Percentiles rank a stretch among this genome's conserved stretches.
Evolutionary conservation across 495 filamentous ascomycete species (phyloP).

Genomic region (Parathielavia hyrcaniae): DNA sequence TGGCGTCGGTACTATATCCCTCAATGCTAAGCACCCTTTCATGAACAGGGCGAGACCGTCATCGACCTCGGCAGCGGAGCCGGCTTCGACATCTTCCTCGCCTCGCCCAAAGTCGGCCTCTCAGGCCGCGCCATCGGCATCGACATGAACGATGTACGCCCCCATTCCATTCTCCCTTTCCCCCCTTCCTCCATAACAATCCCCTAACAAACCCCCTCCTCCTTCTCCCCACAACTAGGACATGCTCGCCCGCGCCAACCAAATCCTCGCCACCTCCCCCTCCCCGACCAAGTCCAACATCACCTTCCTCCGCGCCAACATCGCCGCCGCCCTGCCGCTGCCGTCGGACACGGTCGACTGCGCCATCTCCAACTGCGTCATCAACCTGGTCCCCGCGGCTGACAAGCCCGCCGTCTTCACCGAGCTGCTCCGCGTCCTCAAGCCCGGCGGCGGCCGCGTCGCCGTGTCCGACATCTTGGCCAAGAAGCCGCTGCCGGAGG

Average conservation of each 20-base stretch:
- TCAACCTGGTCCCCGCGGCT: constrained; percentile 56
- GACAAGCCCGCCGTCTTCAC: constrained; percentile 54
- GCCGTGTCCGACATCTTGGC: constrained; percentile 62
- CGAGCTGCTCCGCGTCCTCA: constrained; percentile 58
- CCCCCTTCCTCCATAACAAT: no score
- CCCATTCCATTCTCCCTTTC: not conserved
- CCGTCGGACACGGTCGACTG: constrained; percentile 44
- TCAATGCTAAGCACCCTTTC: constrained; percentile 13
- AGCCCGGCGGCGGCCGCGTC: constrained; percentile 55
- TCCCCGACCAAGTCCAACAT: not conserved
- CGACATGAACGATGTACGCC: constrained; percentile 57
- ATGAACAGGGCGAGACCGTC: constrained; percentile 50
- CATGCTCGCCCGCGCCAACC: constrained; percentile 54
- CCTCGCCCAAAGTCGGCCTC: constrained; percentile 50
- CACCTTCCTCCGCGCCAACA: constrained; percentile 34
- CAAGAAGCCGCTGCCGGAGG: constrained; percentile 46
- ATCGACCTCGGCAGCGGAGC: constrained; percentile 59
- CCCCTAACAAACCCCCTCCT: not conserved
- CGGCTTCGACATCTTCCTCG: constrained; percentile 60
- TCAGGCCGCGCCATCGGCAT: constrained; percentile 54
- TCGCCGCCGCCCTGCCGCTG: constrained; percentile 51
- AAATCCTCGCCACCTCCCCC: constrained; percentile 32
- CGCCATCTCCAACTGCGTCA: constrained; percentile 54
- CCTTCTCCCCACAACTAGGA: constrained; percentile 34
- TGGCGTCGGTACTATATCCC: no score